These are phyloP conservation scores for Leishmania turanica DNA, from an alignment of 208 protist species.

Conservation along the genomic window DNA sequence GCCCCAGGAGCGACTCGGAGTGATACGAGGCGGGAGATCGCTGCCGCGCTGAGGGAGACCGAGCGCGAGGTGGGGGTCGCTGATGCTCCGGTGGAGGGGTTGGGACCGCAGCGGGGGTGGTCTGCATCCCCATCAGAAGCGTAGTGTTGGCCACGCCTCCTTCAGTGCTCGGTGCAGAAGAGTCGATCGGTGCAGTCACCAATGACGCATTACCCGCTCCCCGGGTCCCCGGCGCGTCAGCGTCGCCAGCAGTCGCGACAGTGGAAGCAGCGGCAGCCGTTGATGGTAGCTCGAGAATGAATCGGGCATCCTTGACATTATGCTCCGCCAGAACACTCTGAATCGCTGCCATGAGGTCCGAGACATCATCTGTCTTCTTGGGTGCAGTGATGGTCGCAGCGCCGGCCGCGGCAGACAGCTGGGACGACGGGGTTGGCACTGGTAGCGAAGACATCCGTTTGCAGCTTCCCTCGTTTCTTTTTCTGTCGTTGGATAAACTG, in stretches of 20 bases:
- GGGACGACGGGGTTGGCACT: neutral
- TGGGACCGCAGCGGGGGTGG: constrained; percentile 3
- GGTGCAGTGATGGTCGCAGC: neutral
- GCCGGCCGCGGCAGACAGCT: neutral
- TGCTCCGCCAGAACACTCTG: constrained; percentile 52
- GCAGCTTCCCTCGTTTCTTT: too few species aligned
- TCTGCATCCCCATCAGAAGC: neutral
- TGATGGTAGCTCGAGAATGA: constrained; percentile 41
- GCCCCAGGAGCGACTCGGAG: neutral
- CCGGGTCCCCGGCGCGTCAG: neutral
- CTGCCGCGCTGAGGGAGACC: constrained; percentile 11
- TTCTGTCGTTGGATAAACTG: neutral
- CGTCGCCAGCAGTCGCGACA: neutral
- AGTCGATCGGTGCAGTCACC: neutral
- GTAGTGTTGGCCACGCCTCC: neutral
- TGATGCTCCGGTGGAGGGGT: constrained; percentile 19
- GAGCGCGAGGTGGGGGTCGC: constrained; percentile 22
- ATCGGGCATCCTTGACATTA: constrained; percentile 47
- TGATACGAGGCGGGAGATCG: neutral
- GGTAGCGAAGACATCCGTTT: neutral
- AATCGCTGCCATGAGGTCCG: constrained; percentile 47
- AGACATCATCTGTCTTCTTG: constrained; percentile 4
- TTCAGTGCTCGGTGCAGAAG: neutral
- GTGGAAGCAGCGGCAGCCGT: neutral
- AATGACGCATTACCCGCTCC: neutral